These are phyloP conservation scores for Fusarium dlaminii DNA, from an alignment of 2,329 filamentous ascomycete species.

Conservation along the genomic window DNA sequence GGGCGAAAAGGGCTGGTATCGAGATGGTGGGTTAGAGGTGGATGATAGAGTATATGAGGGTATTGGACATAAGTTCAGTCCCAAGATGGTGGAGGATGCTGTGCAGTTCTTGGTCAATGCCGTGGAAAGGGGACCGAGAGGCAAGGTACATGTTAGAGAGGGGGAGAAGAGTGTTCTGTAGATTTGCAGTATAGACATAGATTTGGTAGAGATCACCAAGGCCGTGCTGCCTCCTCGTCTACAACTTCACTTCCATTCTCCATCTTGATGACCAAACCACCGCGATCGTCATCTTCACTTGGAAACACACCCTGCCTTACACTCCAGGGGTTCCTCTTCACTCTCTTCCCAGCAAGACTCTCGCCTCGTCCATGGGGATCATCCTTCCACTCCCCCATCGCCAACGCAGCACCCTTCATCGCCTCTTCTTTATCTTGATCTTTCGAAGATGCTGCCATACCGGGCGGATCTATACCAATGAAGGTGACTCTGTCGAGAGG, in stretches of 20 bases:
- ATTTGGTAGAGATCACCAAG: conserved; percentile 47
- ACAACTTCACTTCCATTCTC: conserved; percentile 52
- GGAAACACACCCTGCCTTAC: conserved; percentile 57
- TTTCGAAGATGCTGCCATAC: conserved; percentile 46
- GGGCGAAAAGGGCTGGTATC: conserved; percentile 57
- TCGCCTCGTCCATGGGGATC: conserved; percentile 63
- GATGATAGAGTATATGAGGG: conserved; percentile 75
- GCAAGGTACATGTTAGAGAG: conserved; percentile 44
- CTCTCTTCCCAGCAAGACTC: conserved; percentile 59
- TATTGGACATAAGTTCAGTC: conserved; percentile 74
- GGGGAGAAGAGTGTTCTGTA: conserved; percentile 41
- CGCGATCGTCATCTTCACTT: conserved; percentile 47
- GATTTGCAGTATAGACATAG: not conserved
- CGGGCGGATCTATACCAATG: conserved; percentile 72
- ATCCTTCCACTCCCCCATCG: conserved; percentile 58
- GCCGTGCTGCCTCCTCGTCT: conserved; percentile 49
- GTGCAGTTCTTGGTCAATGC: conserved; percentile 68
- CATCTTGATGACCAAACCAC: conserved; percentile 50
- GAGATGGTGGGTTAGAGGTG: conserved; percentile 65
- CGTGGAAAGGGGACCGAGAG: conserved; percentile 48
- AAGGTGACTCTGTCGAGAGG: conserved; percentile 58
- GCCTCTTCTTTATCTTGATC: conserved; percentile 50
- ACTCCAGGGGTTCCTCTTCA: conserved; percentile 60
- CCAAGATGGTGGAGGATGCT: conserved; percentile 73
- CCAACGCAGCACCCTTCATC: conserved; percentile 54